phyloP scores from a whole-genome alignment of 2,329 filamentous ascomycete species.

The Polytolypa hystricis region DNA sequence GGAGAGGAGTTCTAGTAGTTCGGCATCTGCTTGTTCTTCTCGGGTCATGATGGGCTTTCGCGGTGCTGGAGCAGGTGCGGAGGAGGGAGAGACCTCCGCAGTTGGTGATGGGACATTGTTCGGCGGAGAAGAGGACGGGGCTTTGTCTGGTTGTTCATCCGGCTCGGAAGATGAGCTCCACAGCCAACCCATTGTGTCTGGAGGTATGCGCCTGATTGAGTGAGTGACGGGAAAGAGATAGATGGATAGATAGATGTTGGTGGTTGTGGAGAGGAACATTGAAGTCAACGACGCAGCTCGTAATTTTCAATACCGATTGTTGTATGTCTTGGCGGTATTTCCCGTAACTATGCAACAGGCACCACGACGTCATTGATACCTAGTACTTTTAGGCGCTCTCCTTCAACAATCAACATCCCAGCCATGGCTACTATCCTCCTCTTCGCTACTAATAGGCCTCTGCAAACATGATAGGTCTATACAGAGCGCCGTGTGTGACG shows the following conservation, averaged over 20 bases:
- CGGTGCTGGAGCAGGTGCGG: constrained; percentile 14
- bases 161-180: constrained; percentile 23
- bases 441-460: too few species aligned
- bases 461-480: too few species aligned
- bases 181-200: constrained; percentile 36
- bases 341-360: background rate
- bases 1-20: constrained; percentile 43
- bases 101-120: constrained; percentile 7
- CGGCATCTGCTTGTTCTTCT: constrained; percentile 42
- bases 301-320: too few species aligned
- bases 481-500: too few species aligned
- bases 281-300: too few species aligned
- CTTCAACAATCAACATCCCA: too few species aligned
- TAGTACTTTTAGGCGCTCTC: too few species aligned
- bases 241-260: too few species aligned
- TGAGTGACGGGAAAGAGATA: constrained; percentile 4
- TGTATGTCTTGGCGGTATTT: background rate
- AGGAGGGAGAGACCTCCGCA: constrained; percentile 10
- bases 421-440: too few species aligned
- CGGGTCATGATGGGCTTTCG: constrained; percentile 25
- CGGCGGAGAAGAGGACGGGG: constrained; percentile 10
- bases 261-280: too few species aligned
- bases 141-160: constrained; percentile 7
- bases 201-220: background rate
- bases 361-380: constrained; percentile 2